phyloP scores from a whole-genome alignment of 2,329 filamentous ascomycete species.

The Leptodontidium sp. region DNA sequence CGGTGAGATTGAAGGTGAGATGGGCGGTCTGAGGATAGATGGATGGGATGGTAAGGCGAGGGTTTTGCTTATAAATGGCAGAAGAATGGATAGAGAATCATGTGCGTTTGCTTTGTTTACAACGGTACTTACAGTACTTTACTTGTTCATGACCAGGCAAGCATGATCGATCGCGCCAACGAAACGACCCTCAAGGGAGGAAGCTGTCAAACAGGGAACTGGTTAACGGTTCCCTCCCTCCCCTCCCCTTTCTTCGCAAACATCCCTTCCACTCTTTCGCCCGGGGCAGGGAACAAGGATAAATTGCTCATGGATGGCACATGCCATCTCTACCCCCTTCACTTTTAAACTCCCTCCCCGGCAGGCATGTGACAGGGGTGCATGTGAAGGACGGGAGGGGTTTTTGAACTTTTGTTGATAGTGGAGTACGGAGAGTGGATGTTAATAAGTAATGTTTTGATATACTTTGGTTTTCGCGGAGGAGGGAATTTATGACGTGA shows the following conservation, averaged over 20 bases:
- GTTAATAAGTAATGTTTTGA: no score
- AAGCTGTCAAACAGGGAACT: constrained; percentile 38
- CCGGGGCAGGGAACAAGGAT: constrained; percentile 2
- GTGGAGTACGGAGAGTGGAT: no score
- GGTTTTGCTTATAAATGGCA: no score
- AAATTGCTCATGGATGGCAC: constrained; percentile 29
- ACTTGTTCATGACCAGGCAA: constrained; percentile 33
- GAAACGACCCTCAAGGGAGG: constrained; percentile 13
- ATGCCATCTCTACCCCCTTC: constrained; percentile 28
- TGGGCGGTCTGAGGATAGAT: no score
- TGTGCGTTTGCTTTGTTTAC: no score
- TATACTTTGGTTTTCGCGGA: background rate
- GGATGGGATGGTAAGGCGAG: no score
- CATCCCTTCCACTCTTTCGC: background rate
- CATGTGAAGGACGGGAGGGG: background rate
- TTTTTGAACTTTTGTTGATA: background rate
- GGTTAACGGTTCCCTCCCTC: no score
- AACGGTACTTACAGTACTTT: background rate
- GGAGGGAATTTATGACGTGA: background rate
- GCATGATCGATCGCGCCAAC: constrained; percentile 25
- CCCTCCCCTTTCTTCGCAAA: background rate
- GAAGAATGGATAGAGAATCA: no score
- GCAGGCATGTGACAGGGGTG: constrained; percentile 4
- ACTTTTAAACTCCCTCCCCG: constrained; percentile 9
- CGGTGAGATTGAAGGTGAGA: background rate